Evolutionary conservation across 208 protist genomes (phyloP).

Genomic region (Leishmania aethiopica): DNA sequence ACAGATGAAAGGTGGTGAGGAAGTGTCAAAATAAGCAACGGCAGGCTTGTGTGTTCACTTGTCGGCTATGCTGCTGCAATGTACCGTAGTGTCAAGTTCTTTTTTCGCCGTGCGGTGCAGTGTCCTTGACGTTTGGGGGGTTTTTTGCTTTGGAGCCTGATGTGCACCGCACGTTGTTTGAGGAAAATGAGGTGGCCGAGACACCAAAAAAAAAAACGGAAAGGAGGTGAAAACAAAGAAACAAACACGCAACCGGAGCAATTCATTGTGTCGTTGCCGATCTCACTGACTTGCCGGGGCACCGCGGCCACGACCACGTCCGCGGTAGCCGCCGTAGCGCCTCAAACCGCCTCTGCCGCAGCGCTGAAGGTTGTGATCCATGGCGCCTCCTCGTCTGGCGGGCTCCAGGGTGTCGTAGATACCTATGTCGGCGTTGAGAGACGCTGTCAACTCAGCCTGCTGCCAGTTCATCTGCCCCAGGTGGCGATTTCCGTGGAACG

Average conservation of each 20-base stretch:
- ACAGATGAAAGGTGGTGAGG: neutral
- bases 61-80: neutral
- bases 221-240: conserved; percentile 8
- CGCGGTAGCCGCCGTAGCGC: conserved; percentile 14
- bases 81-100: neutral
- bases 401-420: conserved; percentile 24
- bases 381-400: conserved; percentile 12
- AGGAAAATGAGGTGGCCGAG: neutral
- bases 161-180: neutral
- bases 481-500: conserved; percentile 69
- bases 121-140: neutral
- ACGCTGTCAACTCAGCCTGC: conserved; percentile 52
- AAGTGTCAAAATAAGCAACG: neutral
- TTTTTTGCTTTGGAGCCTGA: neutral
- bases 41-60: neutral
- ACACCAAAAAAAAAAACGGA: conserved; percentile 17
- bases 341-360: conserved; percentile 18
- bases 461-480: conserved; percentile 79
- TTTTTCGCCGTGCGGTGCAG: neutral
- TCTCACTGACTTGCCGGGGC: conserved; percentile 6
- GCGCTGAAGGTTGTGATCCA: conserved; percentile 19
- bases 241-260: neutral
- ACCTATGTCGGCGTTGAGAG: conserved; percentile 13
- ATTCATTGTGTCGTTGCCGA: neutral
- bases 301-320: conserved; percentile 15